Evolutionary conservation across 768 basidiomycete genomes (phyloP).

Genomic region (Russula earlei): DNA sequence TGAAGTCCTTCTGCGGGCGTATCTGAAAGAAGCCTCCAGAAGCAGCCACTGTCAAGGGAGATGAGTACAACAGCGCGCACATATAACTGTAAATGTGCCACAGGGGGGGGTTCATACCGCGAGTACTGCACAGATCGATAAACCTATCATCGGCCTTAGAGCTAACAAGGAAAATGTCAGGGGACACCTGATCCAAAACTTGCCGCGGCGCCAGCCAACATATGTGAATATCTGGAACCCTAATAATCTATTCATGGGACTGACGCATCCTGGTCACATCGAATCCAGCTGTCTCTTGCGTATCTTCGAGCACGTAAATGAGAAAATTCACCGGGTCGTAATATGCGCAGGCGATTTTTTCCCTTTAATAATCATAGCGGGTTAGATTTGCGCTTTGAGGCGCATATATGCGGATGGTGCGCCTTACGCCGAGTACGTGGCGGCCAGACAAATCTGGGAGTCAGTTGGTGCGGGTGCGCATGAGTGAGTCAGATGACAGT

Average conservation of each 20-base stretch:
- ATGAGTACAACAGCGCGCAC: slow-evolving; percentile 15
- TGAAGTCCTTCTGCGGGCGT: slow-evolving; percentile 75
- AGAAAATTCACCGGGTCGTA: slow-evolving; percentile 57
- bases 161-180: slow-evolving; percentile 67
- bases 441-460: slow-evolving; percentile 39
- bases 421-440: slow-evolving; percentile 42
- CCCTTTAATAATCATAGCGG: slow-evolving; percentile 33
- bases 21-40: slow-evolving; percentile 58
- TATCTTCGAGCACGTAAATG: slow-evolving; percentile 69
- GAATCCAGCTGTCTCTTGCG: slow-evolving; percentile 60
- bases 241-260: slow-evolving; percentile 9
- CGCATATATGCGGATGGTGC: slow-evolving; percentile 4
- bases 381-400: not conserved
- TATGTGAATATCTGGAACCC: slow-evolving; percentile 1
- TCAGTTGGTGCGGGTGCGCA: not conserved
- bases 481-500: slow-evolving; percentile 1
- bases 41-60: slow-evolving; percentile 41
- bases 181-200: slow-evolving; percentile 78
- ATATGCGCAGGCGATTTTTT: slow-evolving; percentile 64
- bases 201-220: slow-evolving; percentile 25
- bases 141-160: slow-evolving; percentile 77
- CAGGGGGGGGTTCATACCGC: slow-evolving; percentile 36
- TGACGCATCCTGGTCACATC: slow-evolving; percentile 46
- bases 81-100: slow-evolving; percentile 22
- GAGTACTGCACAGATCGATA: slow-evolving; percentile 53